phyloP scores from a whole-genome alignment of 768 basidiomycete genomes.

The Kwoniella sp. region DNA sequence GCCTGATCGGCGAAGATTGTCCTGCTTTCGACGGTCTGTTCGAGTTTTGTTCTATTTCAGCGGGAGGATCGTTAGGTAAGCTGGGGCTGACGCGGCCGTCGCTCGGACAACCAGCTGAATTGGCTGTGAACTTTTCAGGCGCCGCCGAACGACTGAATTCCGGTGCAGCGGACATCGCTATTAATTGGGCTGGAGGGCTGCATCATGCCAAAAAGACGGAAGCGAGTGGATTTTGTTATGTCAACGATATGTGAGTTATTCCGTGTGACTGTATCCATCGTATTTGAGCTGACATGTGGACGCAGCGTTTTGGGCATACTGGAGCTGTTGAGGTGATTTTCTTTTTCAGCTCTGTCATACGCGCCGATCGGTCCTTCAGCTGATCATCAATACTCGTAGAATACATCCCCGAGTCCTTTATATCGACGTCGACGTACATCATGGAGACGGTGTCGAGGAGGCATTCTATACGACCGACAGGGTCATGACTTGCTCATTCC shows the following conservation, averaged over 20 bases:
- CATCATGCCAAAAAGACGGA: conserved; percentile 99
- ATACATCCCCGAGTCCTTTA: conserved; percentile 79
- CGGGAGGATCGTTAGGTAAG: conserved; percentile 89
- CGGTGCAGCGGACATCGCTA: conserved; percentile 77
- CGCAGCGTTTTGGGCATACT: conserved; percentile 87
- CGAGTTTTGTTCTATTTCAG: conserved; percentile 95
- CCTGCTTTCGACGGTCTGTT: conserved; percentile 95
- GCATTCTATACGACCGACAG: conserved; percentile 97
- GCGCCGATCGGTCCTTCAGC: too few relatives aligned
- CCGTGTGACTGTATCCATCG: background rate
- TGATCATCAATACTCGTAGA: too few relatives aligned
- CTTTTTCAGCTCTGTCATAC: too few relatives aligned
- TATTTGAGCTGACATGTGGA: conserved; percentile 9
- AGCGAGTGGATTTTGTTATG: conserved; percentile 97
- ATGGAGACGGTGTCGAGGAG: conserved; percentile 98
- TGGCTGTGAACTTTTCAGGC: too few relatives aligned
- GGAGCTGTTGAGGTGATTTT: conserved; percentile 80
- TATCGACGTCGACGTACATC: conserved; percentile 97
- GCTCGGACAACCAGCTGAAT: too few relatives aligned
- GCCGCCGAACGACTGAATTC: conserved; percentile 77
- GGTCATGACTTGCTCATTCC: conserved; percentile 96
- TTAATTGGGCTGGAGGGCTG: conserved; percentile 97
- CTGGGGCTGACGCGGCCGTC: too few relatives aligned
- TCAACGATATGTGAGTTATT: conserved; percentile 64
- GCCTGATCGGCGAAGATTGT: conserved; percentile 84